Evolutionary conservation across 1,284 basidiomycete species (phyloP), one percentile per base, ranked within the genome.

Genomic region (Apiotrichum porosum): DNA sequence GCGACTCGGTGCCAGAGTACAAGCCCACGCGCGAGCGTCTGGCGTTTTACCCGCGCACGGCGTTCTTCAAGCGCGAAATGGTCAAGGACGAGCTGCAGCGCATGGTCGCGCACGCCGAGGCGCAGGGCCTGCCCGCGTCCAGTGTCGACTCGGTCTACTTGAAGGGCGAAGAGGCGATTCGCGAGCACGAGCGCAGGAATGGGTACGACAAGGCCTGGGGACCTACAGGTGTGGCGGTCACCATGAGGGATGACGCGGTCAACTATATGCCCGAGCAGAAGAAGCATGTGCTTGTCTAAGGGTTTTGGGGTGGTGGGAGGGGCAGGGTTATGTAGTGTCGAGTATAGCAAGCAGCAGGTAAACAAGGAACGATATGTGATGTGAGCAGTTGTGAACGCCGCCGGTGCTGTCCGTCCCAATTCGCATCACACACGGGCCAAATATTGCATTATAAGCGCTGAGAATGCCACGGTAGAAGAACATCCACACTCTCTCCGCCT

Each of bases 191-290:
- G 41, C 18, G 39, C 33, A 37, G 60, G 2, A 62, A 62, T 31
- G 62, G 62, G 1, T 64, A 64, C 43, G 62, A 64, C 42, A 54
- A 56, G 51, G 40, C 45, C 4, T 53, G 39, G 36, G 62, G 62
- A 5, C 62, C 62, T 4, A 54, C 47, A 13, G 60, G 60, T 31
- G 40, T 49, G 12, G 28, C 31, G 15, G 6, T 17, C 0, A 26
- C 22, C 6, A 35, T 49, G 42, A n/a, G 12, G 3, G 26, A 17
- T 37, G 23, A 39, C 12, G 19, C 21, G 14, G 18, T 23, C 3
- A 3, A 23, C 0, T 44, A 36, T 23, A 28, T 41, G 14, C 48
- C 48, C 4, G 9, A 19, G 4, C 12, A 34, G 18, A 15, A 6
- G 33, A 30, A 22, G 13, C 48, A 49, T 18, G 33, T 49, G 6